Evolutionary conservation across 371 early-diverging fungal genomes (phyloP), one percentile per base, ranked within the genome.

Genomic region (Circinella umbellata): DNA sequence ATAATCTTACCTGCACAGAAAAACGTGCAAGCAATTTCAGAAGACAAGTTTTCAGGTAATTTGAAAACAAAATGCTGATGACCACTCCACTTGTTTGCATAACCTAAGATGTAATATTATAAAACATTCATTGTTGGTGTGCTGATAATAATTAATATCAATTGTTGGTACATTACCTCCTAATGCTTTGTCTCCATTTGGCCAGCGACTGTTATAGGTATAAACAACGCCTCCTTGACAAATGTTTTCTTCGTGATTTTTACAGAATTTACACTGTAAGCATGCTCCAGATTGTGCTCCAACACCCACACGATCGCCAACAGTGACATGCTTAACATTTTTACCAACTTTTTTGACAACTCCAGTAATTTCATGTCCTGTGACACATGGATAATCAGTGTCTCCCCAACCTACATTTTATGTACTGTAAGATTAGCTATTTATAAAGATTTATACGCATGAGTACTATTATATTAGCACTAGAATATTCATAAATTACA

Each of bases 301-400:
- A 14, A 89, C 86, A 60, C 94, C 93, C 59, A 91, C 90, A 8
- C 86, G 65, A 66, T 91, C 90, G 46, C 92, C 94, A 47, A 93
- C 81, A 47, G 81, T 71, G 53, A 90, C 64, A 51, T 87, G 66
- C 10, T 70, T 77, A 11, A 88, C 88, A 54, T 80, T 73, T 1
- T 72, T 69, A 35, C 91, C 91, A n/a, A 80, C 73, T 39, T 74
- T 76, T 17, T 83, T 82, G n/a, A 80, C 72, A 15, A 90, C 78
- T 64, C 88, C 89, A 61, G 88, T 71, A 59, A 91, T 88, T n/a
- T 67, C 72, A 18, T 91, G 91, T 63, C 92, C 92, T 49, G 84
- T 85, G 39, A 90, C 84, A 51, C 73, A 72, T 34, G 92, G 91
- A 75, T 82, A 91, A 42, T 68, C 67, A 38, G 90, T 83, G 38